phyloP scores from a whole-genome alignment of 257 asterid genomes.

The Solanum lycopersicoides region DNA sequence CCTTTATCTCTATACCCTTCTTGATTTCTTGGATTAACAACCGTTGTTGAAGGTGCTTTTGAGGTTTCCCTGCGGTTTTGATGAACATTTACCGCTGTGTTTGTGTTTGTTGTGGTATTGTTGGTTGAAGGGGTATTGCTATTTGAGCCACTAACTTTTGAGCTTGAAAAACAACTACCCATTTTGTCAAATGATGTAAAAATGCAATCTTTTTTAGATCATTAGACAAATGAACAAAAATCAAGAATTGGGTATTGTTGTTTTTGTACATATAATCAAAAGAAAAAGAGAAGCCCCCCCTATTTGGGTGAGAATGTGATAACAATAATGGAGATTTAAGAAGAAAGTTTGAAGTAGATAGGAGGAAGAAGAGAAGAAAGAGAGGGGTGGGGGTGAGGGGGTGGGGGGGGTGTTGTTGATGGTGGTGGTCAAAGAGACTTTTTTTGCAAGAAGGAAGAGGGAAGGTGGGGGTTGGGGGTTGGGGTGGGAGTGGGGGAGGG shows the following conservation, averaged over 20 bases:
- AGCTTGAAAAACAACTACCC: constrained; percentile 60
- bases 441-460: not conserved
- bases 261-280: not conserved
- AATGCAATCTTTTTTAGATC: constrained; percentile 7
- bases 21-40: constrained; percentile 14
- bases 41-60: constrained; percentile 9
- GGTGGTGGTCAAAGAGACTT: constrained; percentile 54
- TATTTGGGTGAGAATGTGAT: constrained; percentile 10
- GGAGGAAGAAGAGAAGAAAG: constrained; percentile 60
- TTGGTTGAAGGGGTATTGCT: constrained; percentile 28
- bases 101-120: constrained; percentile 1
- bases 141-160: constrained; percentile 44
- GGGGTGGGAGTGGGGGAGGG: not conserved
- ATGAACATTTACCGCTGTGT: not conserved
- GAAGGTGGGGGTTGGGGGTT: rapidly evolving
- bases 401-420: constrained; percentile 3
- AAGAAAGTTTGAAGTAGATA: constrained; percentile 45
- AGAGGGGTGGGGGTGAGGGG: not conserved
- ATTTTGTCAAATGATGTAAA: constrained; percentile 13
- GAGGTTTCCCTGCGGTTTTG: constrained; percentile 14
- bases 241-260: not conserved
- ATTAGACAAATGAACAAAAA: not conserved
- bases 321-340: constrained; percentile 7
- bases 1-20: constrained; percentile 11
- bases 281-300: not conserved